phyloP scores from a whole-genome alignment of 352 stramenopile species.

The Saprolegnia parasitica region DNA sequence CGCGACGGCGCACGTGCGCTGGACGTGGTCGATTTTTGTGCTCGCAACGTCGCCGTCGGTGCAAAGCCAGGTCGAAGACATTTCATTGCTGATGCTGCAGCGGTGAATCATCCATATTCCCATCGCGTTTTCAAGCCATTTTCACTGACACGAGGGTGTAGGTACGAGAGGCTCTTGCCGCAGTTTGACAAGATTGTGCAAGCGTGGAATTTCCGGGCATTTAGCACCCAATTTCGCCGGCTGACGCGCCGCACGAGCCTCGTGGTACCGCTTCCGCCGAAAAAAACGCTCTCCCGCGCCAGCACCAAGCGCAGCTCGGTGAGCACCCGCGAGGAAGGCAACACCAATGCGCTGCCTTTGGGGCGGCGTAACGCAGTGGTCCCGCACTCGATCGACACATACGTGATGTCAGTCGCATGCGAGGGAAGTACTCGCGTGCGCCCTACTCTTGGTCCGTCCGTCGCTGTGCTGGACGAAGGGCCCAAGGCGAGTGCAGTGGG shows the following conservation, averaged over 20 bases:
- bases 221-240: conserved; percentile 1
- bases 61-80: neutral
- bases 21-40: conserved; percentile 8
- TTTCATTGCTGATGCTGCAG: conserved; percentile 1
- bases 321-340: neutral
- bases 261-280: neutral
- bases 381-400: neutral
- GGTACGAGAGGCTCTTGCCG: conserved; percentile 2
- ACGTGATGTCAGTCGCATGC: neutral
- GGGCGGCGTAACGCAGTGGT: neutral
- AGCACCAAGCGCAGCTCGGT: conserved; percentile 4
- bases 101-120: neutral
- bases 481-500: too few relatives aligned
- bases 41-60: conserved; percentile 7
- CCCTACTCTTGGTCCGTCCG: too few relatives aligned
- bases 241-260: neutral
- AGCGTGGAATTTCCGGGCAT: conserved; percentile 3
- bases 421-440: neutral
- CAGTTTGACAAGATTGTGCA: conserved; percentile 10
- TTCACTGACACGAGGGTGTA: neutral
- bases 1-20: neutral
- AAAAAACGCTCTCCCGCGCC: neutral
- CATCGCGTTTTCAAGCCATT: neutral
- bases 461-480: neutral
- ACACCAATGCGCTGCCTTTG: neutral